Evolutionary conservation across 441 rosid species (phyloP).

Genomic region (Gossypium lobatum): DNA sequence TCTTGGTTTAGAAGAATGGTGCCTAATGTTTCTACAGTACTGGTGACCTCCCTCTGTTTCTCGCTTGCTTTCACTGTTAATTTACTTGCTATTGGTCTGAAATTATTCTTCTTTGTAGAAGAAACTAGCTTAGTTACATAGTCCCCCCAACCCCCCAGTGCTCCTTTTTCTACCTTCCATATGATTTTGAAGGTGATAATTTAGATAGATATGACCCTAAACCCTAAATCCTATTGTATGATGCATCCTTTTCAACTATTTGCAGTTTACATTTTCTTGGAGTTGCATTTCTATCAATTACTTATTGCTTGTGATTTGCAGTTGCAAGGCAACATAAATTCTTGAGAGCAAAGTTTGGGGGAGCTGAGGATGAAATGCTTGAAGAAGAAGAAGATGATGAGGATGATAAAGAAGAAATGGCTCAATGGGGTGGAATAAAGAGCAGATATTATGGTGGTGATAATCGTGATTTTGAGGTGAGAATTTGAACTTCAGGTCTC

Average conservation of each 20-base stretch:
- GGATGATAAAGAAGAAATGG: slow-evolving; percentile 38
- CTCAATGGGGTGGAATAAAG: slow-evolving; percentile 49
- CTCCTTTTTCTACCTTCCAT: not conserved
- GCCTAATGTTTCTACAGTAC: not conserved
- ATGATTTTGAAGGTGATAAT: not conserved
- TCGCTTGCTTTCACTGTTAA: not conserved
- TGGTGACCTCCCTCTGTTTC: not conserved
- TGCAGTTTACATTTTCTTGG: not conserved
- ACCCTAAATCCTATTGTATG: not conserved
- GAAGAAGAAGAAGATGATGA: slow-evolving; percentile 44
- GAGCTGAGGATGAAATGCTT: slow-evolving; percentile 61
- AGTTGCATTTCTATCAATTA: not conserved
- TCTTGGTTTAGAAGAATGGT: not conserved
- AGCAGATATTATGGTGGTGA: slow-evolving; percentile 42
- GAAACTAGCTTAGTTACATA: not conserved
- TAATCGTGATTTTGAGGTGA: slow-evolving; percentile 56
- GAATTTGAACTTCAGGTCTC: slow-evolving; percentile 15
- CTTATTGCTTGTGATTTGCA: slow-evolving; percentile 21
- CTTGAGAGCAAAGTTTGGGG: slow-evolving; percentile 56
- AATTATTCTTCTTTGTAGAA: not conserved
- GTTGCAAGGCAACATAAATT: slow-evolving; percentile 67
- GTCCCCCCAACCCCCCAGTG: not conserved
- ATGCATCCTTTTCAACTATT: not conserved
- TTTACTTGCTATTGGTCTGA: not conserved
- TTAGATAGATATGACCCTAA: not conserved